phyloP scores from a whole-genome alignment of 2,329 filamentous ascomycete species.

The Neocatenulostroma microsporum region DNA sequence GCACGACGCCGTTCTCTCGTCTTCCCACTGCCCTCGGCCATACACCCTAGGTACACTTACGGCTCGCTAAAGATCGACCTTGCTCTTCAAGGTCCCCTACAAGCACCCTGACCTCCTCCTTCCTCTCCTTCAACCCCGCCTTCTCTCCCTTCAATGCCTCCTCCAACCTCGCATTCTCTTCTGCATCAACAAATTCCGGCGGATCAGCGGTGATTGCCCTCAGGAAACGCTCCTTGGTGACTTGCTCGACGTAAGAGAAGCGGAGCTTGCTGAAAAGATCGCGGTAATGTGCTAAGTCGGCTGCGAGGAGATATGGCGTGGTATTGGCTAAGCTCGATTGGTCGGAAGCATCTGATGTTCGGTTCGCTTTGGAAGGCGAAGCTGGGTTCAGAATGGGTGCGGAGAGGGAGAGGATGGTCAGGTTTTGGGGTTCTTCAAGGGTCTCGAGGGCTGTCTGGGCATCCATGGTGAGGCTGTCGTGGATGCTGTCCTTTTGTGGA shows the following conservation, averaged over 20 bases:
- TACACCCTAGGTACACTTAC: conserved; percentile 36
- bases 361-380: conserved; percentile 4
- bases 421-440: background rate
- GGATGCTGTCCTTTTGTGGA: no score
- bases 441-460: background rate
- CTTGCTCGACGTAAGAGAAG: conserved; percentile 96
- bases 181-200: conserved; percentile 71
- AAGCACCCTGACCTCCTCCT: conserved; percentile 67
- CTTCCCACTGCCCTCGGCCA: no score
- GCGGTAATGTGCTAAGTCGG: conserved; percentile 83
- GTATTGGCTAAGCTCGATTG: conserved; percentile 2
- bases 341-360: conserved; percentile 9
- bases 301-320: conserved; percentile 68
- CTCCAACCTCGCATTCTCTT: conserved; percentile 75
- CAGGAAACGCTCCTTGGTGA: conserved; percentile 97
- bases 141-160: conserved; percentile 63
- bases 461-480: background rate
- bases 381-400: conserved; percentile 7
- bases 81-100: conserved; percentile 63
- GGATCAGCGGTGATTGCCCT: conserved; percentile 86
- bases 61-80: conserved; percentile 50
- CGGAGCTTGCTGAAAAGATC: conserved; percentile 93
- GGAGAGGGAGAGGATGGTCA: conserved; percentile 11
- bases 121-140: conserved; percentile 67
- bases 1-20: background rate